phyloP scores from a whole-genome alignment of 179 eudicot genomes.

The Spergularia azorica region DNA sequence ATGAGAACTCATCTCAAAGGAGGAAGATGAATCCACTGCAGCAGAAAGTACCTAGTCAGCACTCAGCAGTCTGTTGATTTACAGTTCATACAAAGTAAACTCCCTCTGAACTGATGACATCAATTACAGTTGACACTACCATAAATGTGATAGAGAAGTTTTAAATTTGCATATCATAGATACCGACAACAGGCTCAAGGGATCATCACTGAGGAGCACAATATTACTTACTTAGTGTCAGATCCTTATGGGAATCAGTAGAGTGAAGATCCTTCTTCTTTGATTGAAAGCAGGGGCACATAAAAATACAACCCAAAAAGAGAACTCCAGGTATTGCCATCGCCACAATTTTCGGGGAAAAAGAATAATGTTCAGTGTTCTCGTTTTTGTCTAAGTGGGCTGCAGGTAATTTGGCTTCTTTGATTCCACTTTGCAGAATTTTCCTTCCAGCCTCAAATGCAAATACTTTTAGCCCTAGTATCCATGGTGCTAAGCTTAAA shows the following conservation, averaged over 20 bases:
- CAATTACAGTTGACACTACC: background rate
- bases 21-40: constrained; percentile 81
- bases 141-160: background rate
- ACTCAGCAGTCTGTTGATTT: background rate
- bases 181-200: background rate
- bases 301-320: constrained; percentile 54
- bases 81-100: background rate
- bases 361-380: constrained; percentile 28
- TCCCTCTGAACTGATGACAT: background rate
- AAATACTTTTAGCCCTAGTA: constrained; percentile 22
- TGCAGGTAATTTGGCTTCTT: constrained; percentile 28
- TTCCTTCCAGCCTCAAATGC: constrained; percentile 50
- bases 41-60: constrained; percentile 11
- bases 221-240: constrained; percentile 56
- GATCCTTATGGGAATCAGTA: constrained; percentile 52
- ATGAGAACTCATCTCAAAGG: constrained; percentile 55
- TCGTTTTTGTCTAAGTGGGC: constrained; percentile 25
- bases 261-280: constrained; percentile 49
- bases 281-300: constrained; percentile 71
- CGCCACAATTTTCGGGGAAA: constrained; percentile 47
- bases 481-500: constrained; percentile 25
- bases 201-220: background rate
- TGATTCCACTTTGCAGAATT: constrained; percentile 37
- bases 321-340: constrained; percentile 69
- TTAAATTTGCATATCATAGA: background rate